Evolutionary conservation across 2,329 filamentous ascomycete species (phyloP), one percentile per base, ranked within the genome.

Genomic region (Colletotrichum brevisporum): DNA sequence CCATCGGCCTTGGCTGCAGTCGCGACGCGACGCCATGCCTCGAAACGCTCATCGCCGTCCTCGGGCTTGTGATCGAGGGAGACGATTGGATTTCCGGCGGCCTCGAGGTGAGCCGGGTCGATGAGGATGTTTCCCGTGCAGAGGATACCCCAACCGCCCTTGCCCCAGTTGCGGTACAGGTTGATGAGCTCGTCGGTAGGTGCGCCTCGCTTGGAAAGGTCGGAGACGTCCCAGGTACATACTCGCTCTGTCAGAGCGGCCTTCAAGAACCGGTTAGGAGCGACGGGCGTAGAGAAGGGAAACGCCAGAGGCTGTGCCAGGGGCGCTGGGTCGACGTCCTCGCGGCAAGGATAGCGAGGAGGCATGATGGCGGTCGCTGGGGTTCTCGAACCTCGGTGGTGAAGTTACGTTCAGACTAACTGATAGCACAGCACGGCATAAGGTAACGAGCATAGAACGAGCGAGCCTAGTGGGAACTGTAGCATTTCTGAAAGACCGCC

Each of bases 181-280:
- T 89, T 86, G 73, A 88, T 74, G 16, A 79, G 72, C 53, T 81
- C 76, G 41, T 76, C 70, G 3, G 78, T 76, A 1, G 80, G 81
- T 16, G 83, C 73, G 0, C 81, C 81, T 54, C 90, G 84, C 4
- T 82, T 82, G 36, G 84, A 78, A 16, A 86, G 72, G 65, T 88
- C 81, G 21, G 83, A 82, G 8, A 85, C 80, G 63, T 87, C 83
- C 88, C 88, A 92, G 5, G 85, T 88, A 0, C 88, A 87, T 15
- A 91, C 79, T 6, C 85, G 81, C 76, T 92, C 90, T 1, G 87
- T 87, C 90, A 92, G 91, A 50, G 91, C 86, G 4, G 82, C 88
- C 77, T 92, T 92, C 71, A 91, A 77, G 74, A 92, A 89, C n/a
- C 89, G 83, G 75, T 92, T 92, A 39, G 84, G 85, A 1, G 89